These are phyloP conservation scores for Lipomyces sp. DNA, from an alignment of 805 yeast genomes.

Conservation along the genomic window DNA sequence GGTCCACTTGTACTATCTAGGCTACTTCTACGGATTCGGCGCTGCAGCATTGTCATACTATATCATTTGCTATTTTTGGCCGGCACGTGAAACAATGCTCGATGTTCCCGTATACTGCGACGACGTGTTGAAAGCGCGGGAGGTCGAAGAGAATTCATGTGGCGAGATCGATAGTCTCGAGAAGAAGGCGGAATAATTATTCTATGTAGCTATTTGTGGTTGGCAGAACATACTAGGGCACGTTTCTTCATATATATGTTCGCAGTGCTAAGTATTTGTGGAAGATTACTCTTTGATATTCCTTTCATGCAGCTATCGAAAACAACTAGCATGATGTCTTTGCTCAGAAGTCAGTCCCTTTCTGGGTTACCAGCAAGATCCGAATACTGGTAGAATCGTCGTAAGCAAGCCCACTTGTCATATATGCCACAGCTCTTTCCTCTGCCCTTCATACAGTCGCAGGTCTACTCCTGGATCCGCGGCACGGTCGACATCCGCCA, in stretches of 20 bases:
- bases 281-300: no score
- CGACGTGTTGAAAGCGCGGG: constrained; percentile 20
- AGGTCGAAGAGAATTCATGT: constrained; percentile 15
- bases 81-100: constrained; percentile 32
- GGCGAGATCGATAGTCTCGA: neutral
- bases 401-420: neutral
- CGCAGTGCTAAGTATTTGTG: no score
- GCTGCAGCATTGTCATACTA: constrained; percentile 31
- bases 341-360: neutral
- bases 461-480: neutral
- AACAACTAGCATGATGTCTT: no score
- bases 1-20: constrained; percentile 38
- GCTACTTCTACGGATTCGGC: constrained; percentile 38
- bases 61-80: constrained; percentile 22
- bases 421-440: neutral
- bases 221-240: neutral
- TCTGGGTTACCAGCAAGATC: no score
- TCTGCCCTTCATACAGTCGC: neutral
- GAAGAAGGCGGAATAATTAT: neutral
- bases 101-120: constrained; percentile 26
- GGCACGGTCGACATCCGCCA: neutral
- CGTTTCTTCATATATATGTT: neutral
- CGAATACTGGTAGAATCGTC: no score
- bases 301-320: no score
- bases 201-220: neutral